phyloP scores from a whole-genome alignment of 1,284 basidiomycete species.

The Clitocybe nebularis region DNA sequence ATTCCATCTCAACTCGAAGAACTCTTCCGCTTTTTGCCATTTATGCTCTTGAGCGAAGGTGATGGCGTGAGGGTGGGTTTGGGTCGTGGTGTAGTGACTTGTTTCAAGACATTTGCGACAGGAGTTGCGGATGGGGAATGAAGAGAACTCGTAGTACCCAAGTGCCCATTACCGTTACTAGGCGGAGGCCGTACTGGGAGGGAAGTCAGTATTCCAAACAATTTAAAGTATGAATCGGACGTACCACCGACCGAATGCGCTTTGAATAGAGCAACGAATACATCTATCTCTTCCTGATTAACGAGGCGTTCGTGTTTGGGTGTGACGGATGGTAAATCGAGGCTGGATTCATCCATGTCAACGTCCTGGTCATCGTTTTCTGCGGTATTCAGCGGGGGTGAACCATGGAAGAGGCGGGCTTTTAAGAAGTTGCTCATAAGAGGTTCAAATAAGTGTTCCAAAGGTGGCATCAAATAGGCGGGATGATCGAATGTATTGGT shows the following conservation, averaged over 20 bases:
- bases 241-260: constrained; percentile 41
- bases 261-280: constrained; percentile 48
- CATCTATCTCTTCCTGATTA: constrained; percentile 42
- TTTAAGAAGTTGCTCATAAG: constrained; percentile 68
- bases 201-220: neutral
- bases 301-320: constrained; percentile 29
- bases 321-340: constrained; percentile 2
- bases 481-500: constrained; percentile 66
- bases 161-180: neutral
- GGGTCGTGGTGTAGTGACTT: neutral
- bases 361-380: constrained; percentile 37
- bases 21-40: constrained; percentile 42
- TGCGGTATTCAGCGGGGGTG: constrained; percentile 16
- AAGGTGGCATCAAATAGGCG: constrained; percentile 77
- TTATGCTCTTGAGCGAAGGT: constrained; percentile 23
- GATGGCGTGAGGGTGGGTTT: constrained; percentile 14
- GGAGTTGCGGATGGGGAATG: neutral
- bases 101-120: neutral
- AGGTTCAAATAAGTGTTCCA: constrained; percentile 71
- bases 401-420: constrained; percentile 25
- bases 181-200: neutral
- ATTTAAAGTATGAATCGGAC: constrained; percentile 7
- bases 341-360: constrained; percentile 40
- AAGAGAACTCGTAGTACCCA: neutral
- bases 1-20: constrained; percentile 23